phyloP scores from a whole-genome alignment of 2,329 filamentous ascomycete genomes.

The Aspergillus puulaauensis region DNA sequence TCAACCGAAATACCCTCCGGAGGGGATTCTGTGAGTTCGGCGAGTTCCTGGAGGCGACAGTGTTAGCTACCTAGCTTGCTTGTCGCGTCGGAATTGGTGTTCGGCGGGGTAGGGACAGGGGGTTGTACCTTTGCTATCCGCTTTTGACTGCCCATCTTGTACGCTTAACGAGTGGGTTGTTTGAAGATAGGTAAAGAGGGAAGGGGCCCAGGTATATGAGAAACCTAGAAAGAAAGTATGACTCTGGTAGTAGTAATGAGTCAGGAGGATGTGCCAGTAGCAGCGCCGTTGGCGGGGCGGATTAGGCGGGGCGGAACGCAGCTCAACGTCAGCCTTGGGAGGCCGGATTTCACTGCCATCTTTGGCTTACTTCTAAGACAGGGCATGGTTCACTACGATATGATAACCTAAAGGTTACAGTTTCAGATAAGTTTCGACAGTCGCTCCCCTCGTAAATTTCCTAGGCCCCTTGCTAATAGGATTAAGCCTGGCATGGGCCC shows the following conservation, averaged over 20 bases:
- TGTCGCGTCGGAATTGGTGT: neutral
- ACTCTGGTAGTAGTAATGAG: neutral
- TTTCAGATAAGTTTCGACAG: neutral
- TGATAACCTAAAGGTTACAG: neutral
- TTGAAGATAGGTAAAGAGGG: neutral
- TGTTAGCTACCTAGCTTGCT: slow-evolving; percentile 4
- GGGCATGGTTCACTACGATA: neutral
- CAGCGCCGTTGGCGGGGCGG: slow-evolving; percentile 8
- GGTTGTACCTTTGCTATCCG: slow-evolving; percentile 46
- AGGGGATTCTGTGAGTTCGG: slow-evolving; percentile 57
- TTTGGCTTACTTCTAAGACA: neutral
- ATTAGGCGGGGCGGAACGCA: slow-evolving; percentile 7
- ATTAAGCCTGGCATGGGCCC: too few species aligned
- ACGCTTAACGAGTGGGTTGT: slow-evolving; percentile 6
- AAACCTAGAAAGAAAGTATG: neutral
- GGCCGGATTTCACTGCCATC: neutral
- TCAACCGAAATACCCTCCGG: slow-evolving; percentile 57
- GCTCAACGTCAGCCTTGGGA: slow-evolving; percentile 13
- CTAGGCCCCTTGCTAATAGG: neutral
- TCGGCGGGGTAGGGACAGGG: neutral
- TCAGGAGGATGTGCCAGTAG: neutral
- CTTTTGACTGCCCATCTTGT: slow-evolving; percentile 45
- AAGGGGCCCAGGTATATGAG: neutral
- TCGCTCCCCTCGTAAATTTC: neutral
- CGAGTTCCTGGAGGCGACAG: slow-evolving; percentile 53